A percentile compares a stretch with the other conserved stretches of the same genome.
Evolutionary conservation across 495 filamentous ascomycete genomes (phyloP).

Genomic region (Tirmania nivea): DNA sequence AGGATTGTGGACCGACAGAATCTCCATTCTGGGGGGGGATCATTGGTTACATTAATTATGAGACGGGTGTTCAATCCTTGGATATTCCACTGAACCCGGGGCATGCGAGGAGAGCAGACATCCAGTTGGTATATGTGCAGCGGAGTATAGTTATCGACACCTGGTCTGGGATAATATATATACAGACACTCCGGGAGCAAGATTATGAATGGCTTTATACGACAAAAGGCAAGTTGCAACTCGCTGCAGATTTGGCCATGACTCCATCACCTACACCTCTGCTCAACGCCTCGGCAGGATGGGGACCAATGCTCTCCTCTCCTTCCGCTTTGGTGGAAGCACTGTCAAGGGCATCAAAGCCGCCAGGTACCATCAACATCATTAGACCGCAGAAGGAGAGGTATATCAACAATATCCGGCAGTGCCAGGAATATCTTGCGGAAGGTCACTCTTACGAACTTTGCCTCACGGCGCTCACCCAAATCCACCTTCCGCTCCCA

Average conservation of each 20-base stretch:
- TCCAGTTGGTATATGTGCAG: conserved; percentile 56
- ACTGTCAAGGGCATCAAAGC: not conserved
- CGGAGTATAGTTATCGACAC: conserved; percentile 69
- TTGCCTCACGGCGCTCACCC: conserved; percentile 60
- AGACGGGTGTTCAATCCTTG: conserved; percentile 50
- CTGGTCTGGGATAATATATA: conserved; percentile 31
- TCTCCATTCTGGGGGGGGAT: conserved; percentile 72
- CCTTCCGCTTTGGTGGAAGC: not conserved
- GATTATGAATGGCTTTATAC: conserved; percentile 13
- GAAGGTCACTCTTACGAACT: conserved; percentile 83
- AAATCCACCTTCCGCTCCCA: conserved; percentile 26
- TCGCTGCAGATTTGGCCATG: conserved; percentile 6
- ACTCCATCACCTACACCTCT: conserved; percentile 12
- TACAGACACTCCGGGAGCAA: conserved; percentile 36
- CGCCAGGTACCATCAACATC: conserved; percentile 6
- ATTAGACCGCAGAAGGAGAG: conserved; percentile 1
- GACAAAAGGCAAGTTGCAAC: conserved; percentile 7
- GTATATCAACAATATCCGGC: conserved; percentile 26
- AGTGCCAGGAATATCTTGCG: conserved; percentile 48
- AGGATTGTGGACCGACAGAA: conserved; percentile 14
- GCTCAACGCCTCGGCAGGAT: not conserved
- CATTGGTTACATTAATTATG: conserved; percentile 77
- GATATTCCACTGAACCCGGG: conserved; percentile 21
- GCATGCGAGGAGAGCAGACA: conserved; percentile 25
- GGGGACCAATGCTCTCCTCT: not conserved